Evolutionary conservation across 2,329 filamentous ascomycete genomes (phyloP).

Genomic region (Aspergillus bombycis): DNA sequence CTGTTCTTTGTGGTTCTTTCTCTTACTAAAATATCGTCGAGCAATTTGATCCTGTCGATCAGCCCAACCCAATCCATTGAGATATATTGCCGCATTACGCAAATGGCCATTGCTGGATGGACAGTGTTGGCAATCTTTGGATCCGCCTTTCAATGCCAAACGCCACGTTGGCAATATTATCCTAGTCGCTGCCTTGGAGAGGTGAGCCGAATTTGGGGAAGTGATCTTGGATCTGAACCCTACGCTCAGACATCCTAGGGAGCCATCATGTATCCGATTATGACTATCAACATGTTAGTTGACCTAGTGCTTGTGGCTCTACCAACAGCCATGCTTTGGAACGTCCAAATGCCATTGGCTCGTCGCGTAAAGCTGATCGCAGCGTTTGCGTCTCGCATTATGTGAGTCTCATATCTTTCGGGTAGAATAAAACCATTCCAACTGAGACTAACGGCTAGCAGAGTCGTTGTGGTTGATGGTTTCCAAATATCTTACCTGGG

Average conservation of each 20-base stretch:
- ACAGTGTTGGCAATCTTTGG: conserved; percentile 18
- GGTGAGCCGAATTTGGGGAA: not conserved
- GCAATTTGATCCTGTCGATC: not conserved
- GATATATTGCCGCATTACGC: not conserved
- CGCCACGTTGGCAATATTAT: conserved; percentile 5
- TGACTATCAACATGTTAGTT: conserved; percentile 11
- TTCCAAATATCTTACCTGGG: conserved; percentile 5
- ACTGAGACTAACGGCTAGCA: not conserved
- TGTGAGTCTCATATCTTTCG: conserved; percentile 6
- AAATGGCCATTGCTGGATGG: conserved; percentile 16
- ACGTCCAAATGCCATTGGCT: conserved; percentile 15
- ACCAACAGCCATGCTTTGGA: conserved; percentile 16
- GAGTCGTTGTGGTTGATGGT: conserved; percentile 1
- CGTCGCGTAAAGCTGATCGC: conserved; percentile 7
- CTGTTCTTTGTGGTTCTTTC: not conserved
- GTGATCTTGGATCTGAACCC: not conserved
- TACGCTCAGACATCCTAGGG: conserved; percentile 13
- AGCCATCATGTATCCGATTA: conserved; percentile 15
- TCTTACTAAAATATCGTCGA: not conserved
- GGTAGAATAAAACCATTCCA: no score
- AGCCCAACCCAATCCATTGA: not conserved
- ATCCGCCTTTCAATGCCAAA: conserved; percentile 20
- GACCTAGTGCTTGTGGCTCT: conserved; percentile 11
- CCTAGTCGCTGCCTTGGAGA: conserved; percentile 4
- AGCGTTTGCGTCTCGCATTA: conserved; percentile 7